Conservation (phyloP, 371 early-diverging fungal genomes). For the Haplosporangium sp. region DNA sequence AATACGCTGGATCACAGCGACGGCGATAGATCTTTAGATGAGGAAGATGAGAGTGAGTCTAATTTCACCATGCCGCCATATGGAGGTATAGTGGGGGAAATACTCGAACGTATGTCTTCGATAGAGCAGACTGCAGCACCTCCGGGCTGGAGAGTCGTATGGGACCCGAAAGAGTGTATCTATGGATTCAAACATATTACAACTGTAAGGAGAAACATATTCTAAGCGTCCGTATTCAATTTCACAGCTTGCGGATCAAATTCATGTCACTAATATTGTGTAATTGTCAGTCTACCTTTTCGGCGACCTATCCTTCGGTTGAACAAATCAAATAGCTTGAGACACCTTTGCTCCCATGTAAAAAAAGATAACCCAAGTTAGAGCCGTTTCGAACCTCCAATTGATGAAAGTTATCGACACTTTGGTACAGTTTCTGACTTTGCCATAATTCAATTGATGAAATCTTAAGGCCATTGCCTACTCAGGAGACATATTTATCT, state of each 20-base stretch:
- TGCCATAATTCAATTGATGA: too few relatives aligned
- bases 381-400: background rate
- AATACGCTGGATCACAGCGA: background rate
- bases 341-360: background rate
- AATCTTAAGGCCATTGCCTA: too few relatives aligned
- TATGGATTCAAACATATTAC: constrained; percentile 28
- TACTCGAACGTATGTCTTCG: constrained; percentile 23
- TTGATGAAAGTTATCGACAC: too few relatives aligned
- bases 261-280: background rate
- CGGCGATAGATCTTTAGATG: background rate
- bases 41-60: constrained; percentile 11
- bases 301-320: constrained; percentile 11
- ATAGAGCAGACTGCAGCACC: constrained; percentile 28
- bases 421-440: too few relatives aligned
- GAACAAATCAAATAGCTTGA: constrained; percentile 15
- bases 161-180: constrained; percentile 5
- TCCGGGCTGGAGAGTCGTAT: constrained; percentile 19
- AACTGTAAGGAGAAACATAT: constrained; percentile 16
- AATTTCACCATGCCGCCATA: constrained; percentile 13
- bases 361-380: background rate
- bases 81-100: constrained; percentile 39
- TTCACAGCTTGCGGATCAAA: background rate
- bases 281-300: constrained; percentile 13
- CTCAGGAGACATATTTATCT: too few relatives aligned
- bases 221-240: background rate